phyloP scores from a whole-genome alignment of 352 stramenopile genomes.

The Halophytophthora polymorphica region DNA sequence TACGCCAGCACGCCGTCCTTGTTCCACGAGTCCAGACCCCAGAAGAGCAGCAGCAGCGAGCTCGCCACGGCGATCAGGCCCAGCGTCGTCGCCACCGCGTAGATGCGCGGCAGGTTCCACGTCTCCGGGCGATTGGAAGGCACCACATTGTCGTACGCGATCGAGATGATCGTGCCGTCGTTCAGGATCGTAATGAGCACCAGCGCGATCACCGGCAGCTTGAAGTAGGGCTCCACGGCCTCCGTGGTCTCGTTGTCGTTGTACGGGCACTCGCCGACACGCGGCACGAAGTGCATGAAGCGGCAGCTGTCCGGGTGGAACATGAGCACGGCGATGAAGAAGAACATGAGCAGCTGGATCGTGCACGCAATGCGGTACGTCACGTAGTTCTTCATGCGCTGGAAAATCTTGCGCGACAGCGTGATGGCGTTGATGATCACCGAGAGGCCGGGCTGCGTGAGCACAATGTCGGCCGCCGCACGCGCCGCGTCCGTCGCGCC shows the following conservation, averaged over 20 bases:
- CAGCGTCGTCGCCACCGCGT: constrained; percentile 49
- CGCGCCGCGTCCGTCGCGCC: constrained; percentile 86
- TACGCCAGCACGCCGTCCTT: constrained; percentile 51
- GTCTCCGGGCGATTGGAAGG: constrained; percentile 61
- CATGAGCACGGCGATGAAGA: constrained; percentile 90
- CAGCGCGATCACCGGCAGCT: constrained; percentile 91
- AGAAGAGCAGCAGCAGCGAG: constrained; percentile 84
- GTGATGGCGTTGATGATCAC: constrained; percentile 91
- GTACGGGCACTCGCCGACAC: constrained; percentile 46
- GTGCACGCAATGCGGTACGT: constrained; percentile 92
- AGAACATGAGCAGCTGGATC: constrained; percentile 92
- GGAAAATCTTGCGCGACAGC: constrained; percentile 91
- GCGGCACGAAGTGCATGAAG: constrained; percentile 66
- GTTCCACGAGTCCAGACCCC: constrained; percentile 84
- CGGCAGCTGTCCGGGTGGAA: constrained; percentile 82
- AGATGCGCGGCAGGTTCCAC: constrained; percentile 74
- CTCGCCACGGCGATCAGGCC: constrained; percentile 76
- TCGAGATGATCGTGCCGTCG: constrained; percentile 92
- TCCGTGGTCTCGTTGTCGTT: constrained; percentile 44
- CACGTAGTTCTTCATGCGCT: constrained; percentile 93
- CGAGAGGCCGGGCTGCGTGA: constrained; percentile 91
- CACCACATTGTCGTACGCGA: constrained; percentile 86
- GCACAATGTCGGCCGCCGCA: constrained; percentile 91
- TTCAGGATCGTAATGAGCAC: constrained; percentile 95
- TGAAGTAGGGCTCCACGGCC: constrained; percentile 79